These are phyloP conservation scores for Diplogelasinospora grovesii DNA, from an alignment of 495 filamentous ascomycete genomes.

Conservation along the genomic window DNA sequence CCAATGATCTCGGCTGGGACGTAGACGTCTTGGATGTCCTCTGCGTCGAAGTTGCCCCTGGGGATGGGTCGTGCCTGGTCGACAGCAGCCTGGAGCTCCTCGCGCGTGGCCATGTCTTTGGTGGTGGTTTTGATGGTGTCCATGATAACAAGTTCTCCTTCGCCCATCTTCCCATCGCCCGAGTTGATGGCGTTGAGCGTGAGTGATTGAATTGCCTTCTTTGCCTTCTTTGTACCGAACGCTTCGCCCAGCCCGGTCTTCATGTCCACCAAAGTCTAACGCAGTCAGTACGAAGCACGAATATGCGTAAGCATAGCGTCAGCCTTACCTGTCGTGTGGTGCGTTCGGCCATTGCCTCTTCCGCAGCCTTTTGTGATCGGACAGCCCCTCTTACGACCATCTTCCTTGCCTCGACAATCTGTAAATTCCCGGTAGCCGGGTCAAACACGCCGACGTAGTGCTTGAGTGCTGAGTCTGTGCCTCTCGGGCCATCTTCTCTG, in stretches of 20 bases:
- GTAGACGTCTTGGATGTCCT: slow-evolving; percentile 77
- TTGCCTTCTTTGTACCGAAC: slow-evolving; percentile 92
- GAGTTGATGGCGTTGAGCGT: slow-evolving; percentile 70
- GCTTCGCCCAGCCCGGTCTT: slow-evolving; percentile 71
- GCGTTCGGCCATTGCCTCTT: slow-evolving; percentile 33
- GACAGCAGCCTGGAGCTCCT: slow-evolving; percentile 57
- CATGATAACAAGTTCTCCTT: slow-evolving; percentile 56
- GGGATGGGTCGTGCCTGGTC: slow-evolving; percentile 74
- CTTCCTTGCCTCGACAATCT: slow-evolving; percentile 70
- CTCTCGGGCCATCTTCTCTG: slow-evolving; percentile 59
- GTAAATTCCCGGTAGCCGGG: slow-evolving; percentile 60
- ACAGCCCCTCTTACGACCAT: slow-evolving; percentile 62
- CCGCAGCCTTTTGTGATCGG: slow-evolving; percentile 41
- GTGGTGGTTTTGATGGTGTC: slow-evolving; percentile 54
- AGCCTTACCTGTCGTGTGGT: slow-evolving; percentile 32
- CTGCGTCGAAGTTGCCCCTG: slow-evolving; percentile 62
- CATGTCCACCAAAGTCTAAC: slow-evolving; percentile 49
- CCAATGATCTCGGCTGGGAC: slow-evolving; percentile 61
- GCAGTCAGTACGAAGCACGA: slow-evolving; percentile 15
- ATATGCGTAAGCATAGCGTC: slow-evolving; percentile 12
- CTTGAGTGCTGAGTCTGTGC: slow-evolving; percentile 58
- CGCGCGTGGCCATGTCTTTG: slow-evolving; percentile 49
- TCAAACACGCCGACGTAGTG: slow-evolving; percentile 88
- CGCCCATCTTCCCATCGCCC: slow-evolving; percentile 41
- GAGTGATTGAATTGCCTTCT: slow-evolving; percentile 70